A percentile compares a stretch with the other conserved stretches of the same genome.
These are phyloP conservation scores for Malassezia equina DNA, from an alignment of 1,284 basidiomycete genomes.

Conservation along the genomic window DNA sequence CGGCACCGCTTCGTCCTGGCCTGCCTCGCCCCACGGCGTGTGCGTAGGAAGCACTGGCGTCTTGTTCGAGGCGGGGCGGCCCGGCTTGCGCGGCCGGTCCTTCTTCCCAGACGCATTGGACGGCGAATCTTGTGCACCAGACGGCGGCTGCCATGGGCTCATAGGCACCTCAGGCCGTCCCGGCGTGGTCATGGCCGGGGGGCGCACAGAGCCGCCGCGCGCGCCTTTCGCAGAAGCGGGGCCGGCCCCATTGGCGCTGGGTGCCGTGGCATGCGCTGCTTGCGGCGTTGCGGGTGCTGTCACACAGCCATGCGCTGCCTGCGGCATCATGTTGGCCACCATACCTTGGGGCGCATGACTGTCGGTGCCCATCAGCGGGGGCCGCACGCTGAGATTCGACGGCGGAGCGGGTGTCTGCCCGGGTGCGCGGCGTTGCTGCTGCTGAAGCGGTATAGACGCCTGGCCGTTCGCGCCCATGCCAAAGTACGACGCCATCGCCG, in stretches of 20 bases:
- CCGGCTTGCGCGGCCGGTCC: neutral
- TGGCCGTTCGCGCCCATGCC: neutral
- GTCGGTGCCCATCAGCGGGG: neutral
- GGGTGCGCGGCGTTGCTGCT: slow-evolving; percentile 6
- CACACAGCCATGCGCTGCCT: slow-evolving; percentile 1
- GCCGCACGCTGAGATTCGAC: neutral
- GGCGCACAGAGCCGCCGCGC: neutral
- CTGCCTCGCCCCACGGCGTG: neutral
- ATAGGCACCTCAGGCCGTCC: neutral
- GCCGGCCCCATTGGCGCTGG: neutral
- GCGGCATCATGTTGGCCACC: neutral
- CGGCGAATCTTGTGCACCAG: slow-evolving; percentile 1
- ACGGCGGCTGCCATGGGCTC: slow-evolving; percentile 8
- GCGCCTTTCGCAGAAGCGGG: neutral
- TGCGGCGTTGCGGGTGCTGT: slow-evolving; percentile 25
- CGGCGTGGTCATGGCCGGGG: neutral
- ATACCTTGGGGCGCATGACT: slow-evolving; percentile 8
- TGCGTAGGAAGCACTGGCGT: slow-evolving; percentile 3
- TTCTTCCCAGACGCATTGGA: slow-evolving; percentile 1
- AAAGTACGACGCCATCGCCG: neutral
- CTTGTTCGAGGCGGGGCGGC: neutral
- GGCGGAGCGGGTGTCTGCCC: neutral
- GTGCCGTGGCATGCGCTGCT: slow-evolving; percentile 5
- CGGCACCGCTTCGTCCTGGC: neutral
- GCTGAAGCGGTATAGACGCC: neutral